phyloP scores from a whole-genome alignment of 2,329 filamentous ascomycete species.

The Xylariaceae sp. region DNA sequence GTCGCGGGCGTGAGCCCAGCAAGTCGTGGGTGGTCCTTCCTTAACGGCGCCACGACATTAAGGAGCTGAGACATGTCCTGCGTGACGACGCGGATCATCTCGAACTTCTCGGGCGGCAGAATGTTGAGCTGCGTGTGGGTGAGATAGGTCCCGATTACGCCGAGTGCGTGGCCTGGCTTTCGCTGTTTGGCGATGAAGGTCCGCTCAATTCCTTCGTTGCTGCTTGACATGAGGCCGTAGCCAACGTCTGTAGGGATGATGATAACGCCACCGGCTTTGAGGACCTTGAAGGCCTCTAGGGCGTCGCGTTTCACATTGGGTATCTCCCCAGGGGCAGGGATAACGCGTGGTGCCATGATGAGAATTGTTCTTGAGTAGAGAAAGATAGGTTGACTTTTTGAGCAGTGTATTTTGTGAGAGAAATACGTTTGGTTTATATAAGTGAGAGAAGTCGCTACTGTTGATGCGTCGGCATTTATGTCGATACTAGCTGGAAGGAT shows the following conservation, averaged over 20 bases:
- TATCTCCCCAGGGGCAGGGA: conserved; percentile 2
- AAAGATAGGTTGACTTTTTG: too few species aligned
- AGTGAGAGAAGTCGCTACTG: too few species aligned
- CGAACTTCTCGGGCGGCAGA: conserved; percentile 15
- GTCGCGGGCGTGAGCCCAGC: background rate
- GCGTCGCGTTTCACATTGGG: conserved; percentile 15
- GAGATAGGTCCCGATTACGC: conserved; percentile 9
- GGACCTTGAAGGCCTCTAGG: conserved; percentile 13
- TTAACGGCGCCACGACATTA: conserved; percentile 5
- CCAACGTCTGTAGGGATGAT: conserved; percentile 16
- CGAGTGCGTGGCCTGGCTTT: conserved; percentile 12
- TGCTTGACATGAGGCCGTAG: conserved; percentile 11
- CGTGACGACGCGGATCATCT: conserved; percentile 15
- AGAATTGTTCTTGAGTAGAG: background rate
- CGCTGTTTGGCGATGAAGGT: conserved; percentile 17
- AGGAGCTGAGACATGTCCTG: conserved; percentile 8
- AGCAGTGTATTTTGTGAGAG: too few species aligned
- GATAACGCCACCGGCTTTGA: conserved; percentile 18
- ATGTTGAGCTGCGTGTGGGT: conserved; percentile 14
- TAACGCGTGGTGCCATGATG: conserved; percentile 8
- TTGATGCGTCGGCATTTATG: too few species aligned
- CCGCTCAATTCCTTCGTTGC: conserved; percentile 19
- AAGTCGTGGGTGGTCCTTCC: conserved; percentile 9
- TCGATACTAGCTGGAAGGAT: too few species aligned
- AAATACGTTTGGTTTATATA: too few species aligned